Percentiles rank a stretch among this genome's conserved stretches.
These are phyloP conservation scores for Leccinum incarnatum DNA, from an alignment of 768 basidiomycete species.

Conservation along the genomic window DNA sequence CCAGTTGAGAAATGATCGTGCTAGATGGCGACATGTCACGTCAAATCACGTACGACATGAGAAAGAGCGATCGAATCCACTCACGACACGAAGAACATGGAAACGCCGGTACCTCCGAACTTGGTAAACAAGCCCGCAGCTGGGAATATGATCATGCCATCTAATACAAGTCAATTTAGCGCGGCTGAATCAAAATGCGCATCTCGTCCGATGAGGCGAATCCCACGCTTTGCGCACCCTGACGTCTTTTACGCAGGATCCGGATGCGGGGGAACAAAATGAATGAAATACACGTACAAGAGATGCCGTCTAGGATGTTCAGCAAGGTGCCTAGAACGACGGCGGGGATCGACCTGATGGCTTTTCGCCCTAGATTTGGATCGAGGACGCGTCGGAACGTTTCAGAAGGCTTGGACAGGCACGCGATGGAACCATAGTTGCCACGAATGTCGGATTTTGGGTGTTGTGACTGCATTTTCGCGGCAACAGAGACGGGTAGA, in stretches of 20 bases:
- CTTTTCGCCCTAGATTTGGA: conserved; percentile 19
- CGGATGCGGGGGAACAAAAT: neutral
- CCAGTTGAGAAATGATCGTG: conserved; percentile 75
- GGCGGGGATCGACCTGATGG: conserved; percentile 62
- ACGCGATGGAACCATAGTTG: conserved; percentile 13
- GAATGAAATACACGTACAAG: conserved; percentile 52
- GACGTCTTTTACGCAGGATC: conserved; percentile 5
- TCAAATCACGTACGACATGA: neutral
- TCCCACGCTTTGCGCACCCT: conserved; percentile 1
- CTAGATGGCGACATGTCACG: conserved; percentile 32
- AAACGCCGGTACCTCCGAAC: conserved; percentile 87
- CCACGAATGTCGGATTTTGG: neutral
- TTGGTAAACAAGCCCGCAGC: conserved; percentile 73
- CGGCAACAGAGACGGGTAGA: neutral
- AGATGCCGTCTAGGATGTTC: conserved; percentile 92
- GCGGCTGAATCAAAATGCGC: neutral
- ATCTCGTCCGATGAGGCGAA: neutral
- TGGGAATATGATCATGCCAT: conserved; percentile 97
- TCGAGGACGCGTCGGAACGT: conserved; percentile 8
- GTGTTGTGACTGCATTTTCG: conserved; percentile 11
- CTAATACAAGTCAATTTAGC: conserved; percentile 34
- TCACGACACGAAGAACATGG: conserved; percentile 89
- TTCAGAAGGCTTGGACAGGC: conserved; percentile 7
- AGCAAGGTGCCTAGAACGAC: conserved; percentile 81
- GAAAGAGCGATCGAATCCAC: conserved; percentile 22